Base-by-base conservation (phyloP, 176 grass and related monocot genomes). In the Elymus sibiricus region DNA sequence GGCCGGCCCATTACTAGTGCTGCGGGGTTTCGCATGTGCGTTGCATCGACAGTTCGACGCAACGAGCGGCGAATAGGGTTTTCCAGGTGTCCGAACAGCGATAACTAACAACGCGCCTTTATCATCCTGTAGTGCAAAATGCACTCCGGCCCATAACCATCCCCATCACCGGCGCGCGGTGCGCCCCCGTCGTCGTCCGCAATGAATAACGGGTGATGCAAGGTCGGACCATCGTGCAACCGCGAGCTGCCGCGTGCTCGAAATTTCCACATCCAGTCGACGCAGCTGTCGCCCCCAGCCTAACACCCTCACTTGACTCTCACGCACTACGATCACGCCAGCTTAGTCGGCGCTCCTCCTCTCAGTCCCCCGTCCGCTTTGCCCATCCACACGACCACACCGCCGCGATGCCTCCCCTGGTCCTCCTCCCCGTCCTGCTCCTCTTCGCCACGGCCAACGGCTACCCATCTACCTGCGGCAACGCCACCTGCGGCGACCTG, bases 401-500 rank as follows among this genome's bases (percentile, higher is more conserved):
- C 26, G 11, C 11, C 11, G 11, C 11, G 1, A 46, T 87, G 83
- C 42, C 42, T 85, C 60, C 72, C 22, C 60, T 39, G 14, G 3
- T 85, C 83, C 5, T 84, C 82, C 68, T 61, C 78, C 63, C 53
- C 69, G 6, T 63, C 4, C 56, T 64, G 11, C 58, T 66, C 21
- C 5, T 77, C 83, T 13, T 66, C 60, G 14, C 42, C 83, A 5
- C 14, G 0, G 70, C 29, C 42, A 9, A 77, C 42, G 72, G 42
- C 1, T 39, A 64, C 60, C 73, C 72, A 11, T 0, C 72, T 14
- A 4, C 29, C 42, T 85, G 72, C 72, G 22, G 83, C 21, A 85
- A 85, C 29, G 21, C 58, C 83, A 85, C 60, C 28, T 94, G 92
- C 70, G 80, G 92, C 35, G 14, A 26, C 6, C 4, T 69, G 21